phyloP scores from a whole-genome alignment of 352 stramenopile genomes.

The Pythium folliculosum region DNA sequence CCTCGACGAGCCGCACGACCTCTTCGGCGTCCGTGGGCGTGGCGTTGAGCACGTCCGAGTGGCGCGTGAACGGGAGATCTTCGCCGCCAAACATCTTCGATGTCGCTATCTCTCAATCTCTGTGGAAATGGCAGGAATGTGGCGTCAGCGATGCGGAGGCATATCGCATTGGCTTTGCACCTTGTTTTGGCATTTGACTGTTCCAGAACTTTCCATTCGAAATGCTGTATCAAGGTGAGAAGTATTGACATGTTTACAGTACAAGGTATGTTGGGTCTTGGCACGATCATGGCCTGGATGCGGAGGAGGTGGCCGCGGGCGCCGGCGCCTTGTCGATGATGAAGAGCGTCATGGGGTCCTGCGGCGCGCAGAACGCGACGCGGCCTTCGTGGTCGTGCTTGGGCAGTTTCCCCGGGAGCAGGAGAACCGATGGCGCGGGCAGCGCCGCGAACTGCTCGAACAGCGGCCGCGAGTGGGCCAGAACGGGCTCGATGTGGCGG shows the following conservation, averaged over 20 bases:
- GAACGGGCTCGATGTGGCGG: slow-evolving; percentile 60
- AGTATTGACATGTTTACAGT: background rate
- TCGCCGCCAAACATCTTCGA: slow-evolving; percentile 71
- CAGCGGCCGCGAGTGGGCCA: slow-evolving; percentile 55
- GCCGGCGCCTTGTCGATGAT: slow-evolving; percentile 30
- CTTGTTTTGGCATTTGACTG: slow-evolving; percentile 14
- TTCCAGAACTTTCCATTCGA: slow-evolving; percentile 30
- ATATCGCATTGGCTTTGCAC: slow-evolving; percentile 6
- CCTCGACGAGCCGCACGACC: slow-evolving; percentile 69
- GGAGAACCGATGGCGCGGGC: slow-evolving; percentile 59
- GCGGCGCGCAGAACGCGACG: slow-evolving; percentile 53
- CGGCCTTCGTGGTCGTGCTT: slow-evolving; percentile 26
- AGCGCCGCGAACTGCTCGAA: slow-evolving; percentile 56
- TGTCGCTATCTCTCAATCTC: background rate
- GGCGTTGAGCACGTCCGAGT: slow-evolving; percentile 81
- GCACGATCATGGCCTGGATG: background rate
- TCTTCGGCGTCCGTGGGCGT: slow-evolving; percentile 48
- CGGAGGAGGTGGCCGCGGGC: background rate
- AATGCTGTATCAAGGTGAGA: slow-evolving; percentile 10
- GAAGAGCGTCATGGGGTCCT: slow-evolving; percentile 78
- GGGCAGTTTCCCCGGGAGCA: slow-evolving; percentile 67
- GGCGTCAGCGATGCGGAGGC: background rate
- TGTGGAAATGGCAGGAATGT: slow-evolving; percentile 2
- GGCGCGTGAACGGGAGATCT: slow-evolving; percentile 65
- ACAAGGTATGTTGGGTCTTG: slow-evolving; percentile 1